phyloP scores from a whole-genome alignment of 495 filamentous ascomycete genomes.

The Xylaria acuta region DNA sequence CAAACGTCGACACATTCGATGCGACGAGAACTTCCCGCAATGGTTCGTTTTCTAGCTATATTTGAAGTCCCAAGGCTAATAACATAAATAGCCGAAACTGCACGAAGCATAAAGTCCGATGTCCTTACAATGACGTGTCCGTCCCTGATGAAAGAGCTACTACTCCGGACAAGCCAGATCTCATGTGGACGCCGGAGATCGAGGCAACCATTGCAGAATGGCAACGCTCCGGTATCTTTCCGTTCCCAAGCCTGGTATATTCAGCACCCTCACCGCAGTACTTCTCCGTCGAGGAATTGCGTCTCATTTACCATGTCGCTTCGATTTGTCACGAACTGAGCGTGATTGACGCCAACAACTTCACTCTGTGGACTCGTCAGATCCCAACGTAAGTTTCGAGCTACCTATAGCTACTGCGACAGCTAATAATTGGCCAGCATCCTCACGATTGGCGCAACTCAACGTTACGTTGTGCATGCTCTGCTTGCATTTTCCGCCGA shows the following conservation, averaged over 20 bases:
- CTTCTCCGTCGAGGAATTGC: constrained; percentile 76
- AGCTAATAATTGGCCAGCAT: constrained; percentile 66
- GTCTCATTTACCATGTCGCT: constrained; percentile 90
- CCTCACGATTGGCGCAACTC: constrained; percentile 77
- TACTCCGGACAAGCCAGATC: constrained; percentile 74
- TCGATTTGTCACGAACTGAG: constrained; percentile 84
- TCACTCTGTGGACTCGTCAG: constrained; percentile 89
- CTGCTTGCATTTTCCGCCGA: constrained; percentile 89
- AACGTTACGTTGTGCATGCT: constrained; percentile 91
- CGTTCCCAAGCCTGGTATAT: constrained; percentile 81
- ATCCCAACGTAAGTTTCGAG: constrained; percentile 79
- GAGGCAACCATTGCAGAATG: constrained; percentile 82
- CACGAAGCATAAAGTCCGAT: constrained; percentile 97
- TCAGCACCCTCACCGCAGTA: constrained; percentile 68
- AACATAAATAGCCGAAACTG: constrained; percentile 80
- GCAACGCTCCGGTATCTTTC: constrained; percentile 83
- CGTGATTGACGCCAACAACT: constrained; percentile 74
- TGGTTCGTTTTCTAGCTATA: constrained; percentile 65
- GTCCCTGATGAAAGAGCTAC: constrained; percentile 68
- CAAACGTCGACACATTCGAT: constrained; percentile 96
- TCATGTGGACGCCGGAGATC: constrained; percentile 82
- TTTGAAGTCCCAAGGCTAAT: constrained; percentile 28
- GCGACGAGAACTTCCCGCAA: constrained; percentile 97
- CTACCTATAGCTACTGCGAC: not conserved
- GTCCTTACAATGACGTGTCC: constrained; percentile 89